A percentile compares a stretch with the other conserved stretches of the same genome.
Conservation (phyloP, 306 rosid species). For the Prunus salicina region DNA sequence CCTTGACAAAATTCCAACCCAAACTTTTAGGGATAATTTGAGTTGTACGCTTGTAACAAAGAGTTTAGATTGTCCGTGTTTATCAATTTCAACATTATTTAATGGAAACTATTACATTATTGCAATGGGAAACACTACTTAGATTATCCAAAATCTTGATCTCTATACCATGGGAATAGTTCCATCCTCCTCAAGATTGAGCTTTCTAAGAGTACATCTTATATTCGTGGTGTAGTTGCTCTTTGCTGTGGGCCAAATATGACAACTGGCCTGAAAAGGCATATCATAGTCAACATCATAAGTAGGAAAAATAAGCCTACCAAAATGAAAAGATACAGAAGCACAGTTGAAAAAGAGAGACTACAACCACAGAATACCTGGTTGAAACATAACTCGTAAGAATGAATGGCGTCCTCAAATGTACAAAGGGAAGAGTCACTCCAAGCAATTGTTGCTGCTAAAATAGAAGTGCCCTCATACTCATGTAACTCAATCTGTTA, state of each 20-base stretch:
- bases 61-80: neutral
- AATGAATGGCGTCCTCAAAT: constrained; percentile 58
- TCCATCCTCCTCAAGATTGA: constrained; percentile 50
- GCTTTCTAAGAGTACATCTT: constrained; percentile 52
- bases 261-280: constrained; percentile 47
- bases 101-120: neutral
- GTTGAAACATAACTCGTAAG: constrained; percentile 53
- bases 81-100: neutral
- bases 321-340: constrained; percentile 7
- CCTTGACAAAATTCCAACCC: neutral
- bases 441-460: constrained; percentile 87
- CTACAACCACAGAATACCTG: constrained; percentile 53
- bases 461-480: constrained; percentile 61
- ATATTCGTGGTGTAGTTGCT: constrained; percentile 31
- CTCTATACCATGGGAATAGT: constrained; percentile 55
- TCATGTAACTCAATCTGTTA: constrained; percentile 86
- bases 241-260: constrained; percentile 38
- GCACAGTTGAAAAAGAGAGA: constrained; percentile 3
- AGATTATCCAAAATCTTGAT: neutral
- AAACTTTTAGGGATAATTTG: neutral
- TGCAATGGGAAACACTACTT: neutral
- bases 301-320: constrained; percentile 1
- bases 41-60: neutral
- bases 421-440: constrained; percentile 55
- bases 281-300: constrained; percentile 14